Base-by-base conservation (phyloP, 2,329 filamentous ascomycete species). In the Sclerotinia glacialis region DNA sequence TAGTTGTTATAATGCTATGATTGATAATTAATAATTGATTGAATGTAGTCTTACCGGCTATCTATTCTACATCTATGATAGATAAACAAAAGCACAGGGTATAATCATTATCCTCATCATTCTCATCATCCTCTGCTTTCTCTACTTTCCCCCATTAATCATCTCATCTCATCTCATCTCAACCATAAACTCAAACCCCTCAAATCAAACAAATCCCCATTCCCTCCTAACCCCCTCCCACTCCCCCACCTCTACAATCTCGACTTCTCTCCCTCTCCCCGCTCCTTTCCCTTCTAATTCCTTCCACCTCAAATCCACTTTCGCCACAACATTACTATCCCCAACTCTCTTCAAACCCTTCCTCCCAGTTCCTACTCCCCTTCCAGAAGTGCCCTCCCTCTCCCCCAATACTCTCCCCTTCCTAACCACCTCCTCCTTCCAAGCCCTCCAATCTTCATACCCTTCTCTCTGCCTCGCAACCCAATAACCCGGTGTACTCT, bases 381-480 rank as follows among this genome's bases (percentile, higher is more conserved):
- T 68, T 4, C 69, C 67, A 8, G 68, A 46, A 67, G 72, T 74
- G 0, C 42, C 49, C 64, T 75, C 72, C 7, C 70, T 69, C 58
- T 75, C 71, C 28, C 69, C 68, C 63, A 85, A 75, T 8, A 80
- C 77, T 63, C 76, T 75, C 3, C 80, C 81, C 78, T 87, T 88
- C 73, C 81, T 79, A 14, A 84, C 73, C 44, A 88, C 82, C 8
- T 81, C 80, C 31, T 81, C 79, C 72, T 83, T 81, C 86, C 86
- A 89, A 67, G 78, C 78, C 72, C 80, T 81, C 86, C 86, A 89
- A 1, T 82, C 79, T 31, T 83, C 86, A 73, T 85, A 89, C 69
- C 90, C 84, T 77, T 91, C 89, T 67, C 81, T 82, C 75, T 88
- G 84, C 75, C 81, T 83, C 23, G 87, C 87, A 12, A 87, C 86